These are phyloP conservation scores for Castanopsis chinensis DNA, from an alignment of 306 rosid species.

Conservation along the genomic window DNA sequence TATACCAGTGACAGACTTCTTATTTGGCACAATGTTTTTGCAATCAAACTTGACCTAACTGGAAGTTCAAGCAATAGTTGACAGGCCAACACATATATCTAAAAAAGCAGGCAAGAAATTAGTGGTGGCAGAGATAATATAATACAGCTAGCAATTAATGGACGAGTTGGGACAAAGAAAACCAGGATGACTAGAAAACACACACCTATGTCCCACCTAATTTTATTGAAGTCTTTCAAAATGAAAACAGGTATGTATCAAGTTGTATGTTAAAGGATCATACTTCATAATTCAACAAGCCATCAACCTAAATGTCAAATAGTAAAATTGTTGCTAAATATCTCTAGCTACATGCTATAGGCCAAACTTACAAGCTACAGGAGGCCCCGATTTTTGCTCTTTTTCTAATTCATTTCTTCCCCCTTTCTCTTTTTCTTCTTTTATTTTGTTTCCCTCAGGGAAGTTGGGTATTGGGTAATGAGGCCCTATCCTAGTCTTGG, in stretches of 20 bases:
- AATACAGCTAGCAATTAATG: not conserved
- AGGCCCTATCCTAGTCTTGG: not conserved
- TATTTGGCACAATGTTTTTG: not conserved
- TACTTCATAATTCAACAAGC: too few species aligned
- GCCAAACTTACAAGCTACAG: not conserved
- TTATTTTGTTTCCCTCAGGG: not conserved
- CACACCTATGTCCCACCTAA: not conserved
- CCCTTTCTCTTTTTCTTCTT: not conserved
- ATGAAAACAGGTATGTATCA: not conserved
- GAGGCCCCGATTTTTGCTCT: too few species aligned
- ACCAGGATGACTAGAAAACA: not conserved
- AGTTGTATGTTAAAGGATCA: too few species aligned
- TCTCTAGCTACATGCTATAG: not conserved
- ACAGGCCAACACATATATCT: not conserved
- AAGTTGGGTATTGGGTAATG: not conserved
- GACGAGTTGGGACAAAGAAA: not conserved
- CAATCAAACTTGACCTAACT: not conserved
- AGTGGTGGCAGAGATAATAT: not conserved
- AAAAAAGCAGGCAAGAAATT: not conserved
- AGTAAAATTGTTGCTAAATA: too few species aligned
- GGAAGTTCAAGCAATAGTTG: not conserved
- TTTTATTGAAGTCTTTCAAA: not conserved
- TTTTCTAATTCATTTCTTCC: too few species aligned
- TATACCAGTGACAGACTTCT: not conserved
- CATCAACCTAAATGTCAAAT: too few species aligned